Evolutionary conservation across 345 rosid genomes (phyloP), one percentile per base, ranked within the genome.

Genomic region (Populus deltoides): DNA sequence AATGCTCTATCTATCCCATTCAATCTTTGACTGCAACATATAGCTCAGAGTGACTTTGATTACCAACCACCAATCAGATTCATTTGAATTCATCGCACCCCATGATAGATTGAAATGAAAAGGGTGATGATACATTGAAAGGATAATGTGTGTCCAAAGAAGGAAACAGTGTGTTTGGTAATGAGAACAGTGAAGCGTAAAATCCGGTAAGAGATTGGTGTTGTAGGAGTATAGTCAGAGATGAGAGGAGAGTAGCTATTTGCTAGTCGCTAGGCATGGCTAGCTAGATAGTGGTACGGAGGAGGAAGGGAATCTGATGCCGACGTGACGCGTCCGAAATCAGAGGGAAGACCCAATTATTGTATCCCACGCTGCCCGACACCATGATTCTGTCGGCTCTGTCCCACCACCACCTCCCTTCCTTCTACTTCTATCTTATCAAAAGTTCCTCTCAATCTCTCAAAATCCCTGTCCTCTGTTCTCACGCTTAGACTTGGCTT

Each of bases 301-400:
- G 79, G 83, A 83, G 39, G 70, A 66, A 4, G 22, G 86, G 87
- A 88, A 88, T 90, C 92, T 86, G 90, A 83, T 86, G 87, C 86
- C 81, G 88, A 90, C 89, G 79, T 76, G 90, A 86, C 90, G 88
- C 84, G 81, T 83, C 92, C 90, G 86, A 77, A 84, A 89, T 88
- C 90, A 90, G 89, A 87, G 89, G 89, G 82, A 66, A 69, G 79
- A 45, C 81, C 88, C 87, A 86, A 86, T 87, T 74, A 89, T 90
- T 86, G 87, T 83, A 45, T 81, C 90, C 90, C 91, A 86, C 90
- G 91, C 91, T 88, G 85, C 80, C 88, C 89, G 87, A 87, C 92
- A 87, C 31, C 38, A 85, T 89, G 77, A 89, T 87, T 89, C 87
- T 89, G 86, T 85, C 88, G 81, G 78, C 17, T 35, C 77, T 71